Base-by-base conservation (phyloP, 2,329 filamentous ascomycete species). In the Colletotrichum incanum region DNA sequence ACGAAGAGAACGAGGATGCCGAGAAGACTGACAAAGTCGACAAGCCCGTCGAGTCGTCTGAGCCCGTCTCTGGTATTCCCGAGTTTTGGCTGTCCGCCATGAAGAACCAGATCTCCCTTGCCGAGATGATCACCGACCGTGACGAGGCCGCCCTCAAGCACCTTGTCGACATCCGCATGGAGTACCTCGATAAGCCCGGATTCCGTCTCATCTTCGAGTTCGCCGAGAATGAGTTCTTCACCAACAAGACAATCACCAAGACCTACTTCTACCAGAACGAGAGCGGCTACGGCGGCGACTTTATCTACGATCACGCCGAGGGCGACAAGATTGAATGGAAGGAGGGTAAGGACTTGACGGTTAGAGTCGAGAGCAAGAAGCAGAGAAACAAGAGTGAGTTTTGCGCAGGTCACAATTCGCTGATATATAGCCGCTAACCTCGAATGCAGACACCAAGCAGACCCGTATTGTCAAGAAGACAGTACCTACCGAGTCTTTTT, bases 21-120 rank as follows among this genome's bases (percentile, higher is more conserved):
- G 88, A 91, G 79, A 85, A 88, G 78, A 77, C 82, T 59, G 88
- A 91, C 79, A 85, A 88, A 79, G 84, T 87, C 64, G 88, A 91
- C 75, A 86, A 90, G 76, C 80, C 87, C 56, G 83, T 85, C 69
- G 85, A 89, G 74, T 82, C 85, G 74, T 81, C 85, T 71, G 86
- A 89, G 77, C 76, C 83, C 47, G 82, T 93, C 75, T 88, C 91
- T 79, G 96, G 96, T 84, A 98, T 99, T 75, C 96, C 96, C 75
- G 96, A 99, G 86, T 99, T 99, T 90, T 99, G 96, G 96, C 89
- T 99, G 62, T 98, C 96, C 74, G 96, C 97, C 78, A 98, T 99
- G 96, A 99, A 99, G 90, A 99, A 99, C 88, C 96, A 98, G 83
- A 91, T 96, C 79, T 97, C 95, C 39, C 92, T 99, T 68, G 94